phyloP scores from a whole-genome alignment of 75 land plant species.

The Gnetum montanum region DNA sequence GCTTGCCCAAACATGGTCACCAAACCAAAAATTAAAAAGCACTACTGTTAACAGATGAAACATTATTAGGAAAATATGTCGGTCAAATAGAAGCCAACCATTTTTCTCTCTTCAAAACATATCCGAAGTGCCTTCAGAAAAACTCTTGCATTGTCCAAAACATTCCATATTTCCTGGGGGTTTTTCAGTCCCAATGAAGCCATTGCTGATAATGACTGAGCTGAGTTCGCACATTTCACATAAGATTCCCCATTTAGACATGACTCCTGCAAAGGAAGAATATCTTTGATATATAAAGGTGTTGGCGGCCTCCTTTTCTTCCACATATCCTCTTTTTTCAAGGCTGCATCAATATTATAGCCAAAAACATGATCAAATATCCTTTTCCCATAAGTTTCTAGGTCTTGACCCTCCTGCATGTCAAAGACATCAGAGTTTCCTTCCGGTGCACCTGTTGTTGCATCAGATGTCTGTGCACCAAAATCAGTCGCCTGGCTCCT shows the following conservation, averaged over 20 bases:
- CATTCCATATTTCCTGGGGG: slow-evolving; percentile 83
- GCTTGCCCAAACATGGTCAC: no score
- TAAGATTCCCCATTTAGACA: slow-evolving; percentile 32
- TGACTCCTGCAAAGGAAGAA: slow-evolving; percentile 7
- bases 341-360: slow-evolving; percentile 68
- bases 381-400: slow-evolving; percentile 50
- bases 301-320: slow-evolving; percentile 59
- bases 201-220: slow-evolving; percentile 27
- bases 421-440: slow-evolving; percentile 58
- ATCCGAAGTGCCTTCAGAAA: slow-evolving; percentile 68
- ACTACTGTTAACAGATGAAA: no score
- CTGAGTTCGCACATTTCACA: slow-evolving; percentile 4
- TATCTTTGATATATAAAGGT: slow-evolving; percentile 39
- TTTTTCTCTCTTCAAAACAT: slow-evolving; percentile 55
- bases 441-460: slow-evolving; percentile 25
- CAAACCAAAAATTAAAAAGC: no score
- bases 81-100: no score
- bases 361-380: slow-evolving; percentile 96
- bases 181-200: slow-evolving; percentile 58
- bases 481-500: slow-evolving; percentile 86
- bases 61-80: no score
- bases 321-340: slow-evolving; percentile 90
- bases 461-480: slow-evolving; percentile 53
- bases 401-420: slow-evolving; percentile 42
- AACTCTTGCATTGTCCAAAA: slow-evolving; percentile 67